Conservation (phyloP, 352 stramenopile genomes). For the Pythium angustatum region DNA sequence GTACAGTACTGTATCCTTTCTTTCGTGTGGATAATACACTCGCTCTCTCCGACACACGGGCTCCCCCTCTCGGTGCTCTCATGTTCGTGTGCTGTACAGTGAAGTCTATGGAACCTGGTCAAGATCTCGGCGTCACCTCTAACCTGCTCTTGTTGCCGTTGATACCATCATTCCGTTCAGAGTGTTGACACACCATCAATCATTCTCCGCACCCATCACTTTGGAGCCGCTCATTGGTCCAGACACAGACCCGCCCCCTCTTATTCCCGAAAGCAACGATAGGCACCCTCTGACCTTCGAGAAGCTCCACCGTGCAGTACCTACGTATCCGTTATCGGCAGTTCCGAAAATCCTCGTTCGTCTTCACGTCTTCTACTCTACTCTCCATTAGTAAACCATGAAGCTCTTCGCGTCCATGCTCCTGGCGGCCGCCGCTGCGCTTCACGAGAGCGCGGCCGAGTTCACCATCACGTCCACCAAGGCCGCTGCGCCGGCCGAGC, state of each 20-base stretch:
- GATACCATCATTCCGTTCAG: slow-evolving; percentile 10
- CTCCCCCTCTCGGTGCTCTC: no score
- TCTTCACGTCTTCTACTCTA: background rate
- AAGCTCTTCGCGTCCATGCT: slow-evolving; percentile 14
- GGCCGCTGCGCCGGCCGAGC: background rate
- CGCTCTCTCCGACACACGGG: no score
- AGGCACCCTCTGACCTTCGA: no score
- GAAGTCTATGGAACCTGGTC: no score
- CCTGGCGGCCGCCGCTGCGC: slow-evolving; percentile 1
- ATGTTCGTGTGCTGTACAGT: no score
- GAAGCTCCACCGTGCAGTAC: background rate
- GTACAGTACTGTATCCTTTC: no score
- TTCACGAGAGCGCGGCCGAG: background rate
- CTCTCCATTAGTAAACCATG: background rate
- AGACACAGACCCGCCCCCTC: no score
- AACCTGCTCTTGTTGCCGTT: slow-evolving; percentile 1
- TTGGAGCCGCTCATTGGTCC: slow-evolving; percentile 1
- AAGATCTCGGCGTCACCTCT: no score
- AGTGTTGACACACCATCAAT: slow-evolving; percentile 8
- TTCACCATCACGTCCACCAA: slow-evolving; percentile 19
- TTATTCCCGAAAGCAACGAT: no score
- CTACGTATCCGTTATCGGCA: background rate
- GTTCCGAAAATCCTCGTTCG: background rate
- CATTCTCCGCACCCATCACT: background rate
- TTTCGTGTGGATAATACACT: no score